A percentile compares a stretch with the other conserved stretches of the same genome.
phyloP scores from a whole-genome alignment of 805 yeast genomes.

The Sugiyamaella lignohabitans region DNA sequence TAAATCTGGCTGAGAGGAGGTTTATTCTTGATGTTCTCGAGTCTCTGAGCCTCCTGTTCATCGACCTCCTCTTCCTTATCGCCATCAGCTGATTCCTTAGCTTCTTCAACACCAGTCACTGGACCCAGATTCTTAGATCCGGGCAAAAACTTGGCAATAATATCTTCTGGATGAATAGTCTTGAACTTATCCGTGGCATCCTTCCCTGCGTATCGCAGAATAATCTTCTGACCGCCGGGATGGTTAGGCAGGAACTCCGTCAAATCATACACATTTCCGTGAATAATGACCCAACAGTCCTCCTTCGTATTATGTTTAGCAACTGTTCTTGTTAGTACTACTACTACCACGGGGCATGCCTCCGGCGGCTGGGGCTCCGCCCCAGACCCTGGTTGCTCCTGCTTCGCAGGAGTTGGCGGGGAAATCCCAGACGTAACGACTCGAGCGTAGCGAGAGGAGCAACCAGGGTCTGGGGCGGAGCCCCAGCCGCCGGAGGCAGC shows the following conservation, averaged over 20 bases:
- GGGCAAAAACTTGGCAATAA: slow-evolving; percentile 57
- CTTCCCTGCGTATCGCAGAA: slow-evolving; percentile 56
- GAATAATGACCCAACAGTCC: slow-evolving; percentile 81
- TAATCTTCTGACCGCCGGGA: slow-evolving; percentile 56
- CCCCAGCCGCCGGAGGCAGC: too few relatives aligned
- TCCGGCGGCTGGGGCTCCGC: too few relatives aligned
- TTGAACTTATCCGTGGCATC: slow-evolving; percentile 80
- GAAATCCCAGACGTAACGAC: neutral
- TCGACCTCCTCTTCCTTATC: slow-evolving; percentile 33
- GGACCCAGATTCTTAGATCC: slow-evolving; percentile 58
- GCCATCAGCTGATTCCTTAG: slow-evolving; percentile 3
- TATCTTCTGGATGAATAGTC: slow-evolving; percentile 89
- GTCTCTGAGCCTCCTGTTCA: slow-evolving; percentile 39
- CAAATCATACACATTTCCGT: slow-evolving; percentile 72
- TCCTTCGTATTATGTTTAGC: slow-evolving; percentile 48
- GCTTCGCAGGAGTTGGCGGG: too few relatives aligned
- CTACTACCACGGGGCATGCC: too few relatives aligned
- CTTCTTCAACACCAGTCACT: slow-evolving; percentile 24
- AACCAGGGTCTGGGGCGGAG: too few relatives aligned
- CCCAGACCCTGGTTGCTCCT: too few relatives aligned
- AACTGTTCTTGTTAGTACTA: slow-evolving; percentile 31
- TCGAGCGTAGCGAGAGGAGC: too few relatives aligned
- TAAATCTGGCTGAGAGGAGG: slow-evolving; percentile 68
- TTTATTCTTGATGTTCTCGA: slow-evolving; percentile 40
- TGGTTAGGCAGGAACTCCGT: slow-evolving; percentile 54